Conservation (phyloP, 1,284 basidiomycete species). For the Ceratobasidium sp. region DNA sequence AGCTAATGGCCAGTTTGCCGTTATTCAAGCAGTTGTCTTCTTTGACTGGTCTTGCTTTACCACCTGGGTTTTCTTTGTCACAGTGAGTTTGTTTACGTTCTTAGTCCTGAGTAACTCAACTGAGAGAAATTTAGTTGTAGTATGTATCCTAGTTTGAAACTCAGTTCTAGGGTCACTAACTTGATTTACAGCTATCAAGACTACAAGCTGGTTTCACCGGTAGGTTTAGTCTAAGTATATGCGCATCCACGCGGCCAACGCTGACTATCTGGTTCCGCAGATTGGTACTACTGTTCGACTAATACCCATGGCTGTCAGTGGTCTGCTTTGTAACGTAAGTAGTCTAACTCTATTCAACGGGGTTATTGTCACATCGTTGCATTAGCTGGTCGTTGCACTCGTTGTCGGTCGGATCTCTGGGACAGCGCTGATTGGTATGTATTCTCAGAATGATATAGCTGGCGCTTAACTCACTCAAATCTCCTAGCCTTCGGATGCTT, state of each 20-base stretch:
- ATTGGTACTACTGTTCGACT: constrained; percentile 82
- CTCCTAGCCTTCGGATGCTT: constrained; percentile 68
- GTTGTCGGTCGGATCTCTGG: constrained; percentile 71
- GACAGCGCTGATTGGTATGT: constrained; percentile 69
- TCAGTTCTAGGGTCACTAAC: neutral
- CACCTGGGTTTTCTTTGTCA: constrained; percentile 70
- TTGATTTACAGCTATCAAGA: constrained; percentile 67
- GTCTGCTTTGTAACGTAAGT: constrained; percentile 74
- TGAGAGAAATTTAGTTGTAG: constrained; percentile 64
- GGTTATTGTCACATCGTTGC: constrained; percentile 53
- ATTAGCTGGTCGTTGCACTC: constrained; percentile 68
- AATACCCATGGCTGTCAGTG: constrained; percentile 81
- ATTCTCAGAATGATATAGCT: constrained; percentile 3
- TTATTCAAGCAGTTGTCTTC: constrained; percentile 77
- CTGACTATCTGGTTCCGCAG: neutral
- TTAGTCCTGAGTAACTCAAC: neutral
- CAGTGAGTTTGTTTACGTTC: constrained; percentile 58
- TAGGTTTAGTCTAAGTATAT: constrained; percentile 21
- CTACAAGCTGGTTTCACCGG: constrained; percentile 67
- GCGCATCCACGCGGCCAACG: neutral
- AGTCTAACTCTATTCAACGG: constrained; percentile 52
- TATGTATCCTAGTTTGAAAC: constrained; percentile 6
- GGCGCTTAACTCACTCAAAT: neutral
- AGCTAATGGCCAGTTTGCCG: constrained; percentile 74
- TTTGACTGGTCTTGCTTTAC: constrained; percentile 68